Evolutionary conservation across 129 eudicot species (phyloP).

Genomic region (Smallanthus sonchifolius): DNA sequence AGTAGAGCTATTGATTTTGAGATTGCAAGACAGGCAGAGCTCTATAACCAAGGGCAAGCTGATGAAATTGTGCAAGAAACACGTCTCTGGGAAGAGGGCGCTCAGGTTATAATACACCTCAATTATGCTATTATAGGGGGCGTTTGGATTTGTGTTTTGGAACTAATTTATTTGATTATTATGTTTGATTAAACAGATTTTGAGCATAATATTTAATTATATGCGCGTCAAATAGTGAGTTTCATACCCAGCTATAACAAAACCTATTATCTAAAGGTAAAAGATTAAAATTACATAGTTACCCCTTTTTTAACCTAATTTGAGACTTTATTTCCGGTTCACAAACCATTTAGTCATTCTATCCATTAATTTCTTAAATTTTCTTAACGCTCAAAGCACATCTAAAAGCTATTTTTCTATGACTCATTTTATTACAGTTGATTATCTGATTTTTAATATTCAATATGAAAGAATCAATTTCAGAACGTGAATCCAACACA

Average conservation of each 20-base stretch:
- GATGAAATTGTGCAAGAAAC: conserved; percentile 90
- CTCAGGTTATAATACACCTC: conserved; percentile 58
- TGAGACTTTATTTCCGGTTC: neutral
- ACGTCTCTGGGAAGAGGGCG: conserved; percentile 95
- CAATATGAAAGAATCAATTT: neutral
- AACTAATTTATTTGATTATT: neutral
- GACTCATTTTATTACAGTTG: neutral
- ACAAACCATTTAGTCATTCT: neutral
- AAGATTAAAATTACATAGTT: neutral
- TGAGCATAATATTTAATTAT: neutral
- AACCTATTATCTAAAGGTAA: neutral
- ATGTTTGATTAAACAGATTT: neutral
- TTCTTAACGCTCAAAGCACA: neutral
- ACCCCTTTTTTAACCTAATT: neutral
- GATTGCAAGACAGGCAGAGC: conserved; percentile 73
- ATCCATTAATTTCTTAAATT: neutral
- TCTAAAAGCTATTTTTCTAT: neutral
- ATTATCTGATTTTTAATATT: neutral
- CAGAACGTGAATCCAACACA: neutral
- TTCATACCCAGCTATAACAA: neutral
- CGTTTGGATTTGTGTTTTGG: neutral
- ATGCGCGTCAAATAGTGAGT: neutral
- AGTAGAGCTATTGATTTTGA: conserved; percentile 91
- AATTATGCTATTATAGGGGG: neutral
- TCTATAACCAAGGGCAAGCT: conserved; percentile 59